Evolutionary conservation across 495 filamentous ascomycete genomes (phyloP), one percentile per base, ranked within the genome.

Genomic region (Neurospora sp.): DNA sequence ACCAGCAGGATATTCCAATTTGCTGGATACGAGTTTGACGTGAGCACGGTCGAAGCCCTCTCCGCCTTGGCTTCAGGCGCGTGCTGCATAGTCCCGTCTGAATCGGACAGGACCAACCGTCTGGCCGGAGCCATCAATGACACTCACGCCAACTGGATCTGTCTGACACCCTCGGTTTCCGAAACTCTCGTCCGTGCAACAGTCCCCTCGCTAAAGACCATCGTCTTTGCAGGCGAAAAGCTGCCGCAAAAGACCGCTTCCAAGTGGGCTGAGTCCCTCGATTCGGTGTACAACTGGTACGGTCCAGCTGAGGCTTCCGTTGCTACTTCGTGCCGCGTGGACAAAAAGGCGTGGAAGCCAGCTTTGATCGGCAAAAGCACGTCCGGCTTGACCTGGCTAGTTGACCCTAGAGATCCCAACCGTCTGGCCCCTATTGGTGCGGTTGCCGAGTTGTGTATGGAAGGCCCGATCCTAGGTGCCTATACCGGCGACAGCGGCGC

Each of bases 11-110:
- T 86, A 1, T 75, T 92, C 16, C 89, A 92, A 70, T 92, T 89
- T 70, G 86, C 90, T 1, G 86, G 87, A 35, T 90, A 87, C 75
- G 87, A 87, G 0, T 92, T 91, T 66, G 91, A 93, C 62, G 84
- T 86, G 3, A 44, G 84, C 41, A 79, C 91, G 16, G 74, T 85
- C n/a, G 42, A 44, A 44, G 42, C 42, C 18, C 42, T 44, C 7
- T 44, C 42, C 42, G 42, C 42, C 42, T 44, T 44, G 18, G 42
- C 42, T n/a, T 44, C 42, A n/a, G 42, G 42, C 42, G 42, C 42
- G 2, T 44, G 42, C 18, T 44, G 42, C 18, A 85, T 84, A 42
- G 74, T 86, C 6, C 81, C 82, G 0, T 81, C 81, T 8, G 82
- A 85, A 5, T 69, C 76, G 9, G 77, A 81, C n/a, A 62, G 80